Percentiles rank a stretch among this genome's conserved stretches.
phyloP scores from a whole-genome alignment of 2,329 filamentous ascomycete genomes.

The Cercospora zeina region DNA sequence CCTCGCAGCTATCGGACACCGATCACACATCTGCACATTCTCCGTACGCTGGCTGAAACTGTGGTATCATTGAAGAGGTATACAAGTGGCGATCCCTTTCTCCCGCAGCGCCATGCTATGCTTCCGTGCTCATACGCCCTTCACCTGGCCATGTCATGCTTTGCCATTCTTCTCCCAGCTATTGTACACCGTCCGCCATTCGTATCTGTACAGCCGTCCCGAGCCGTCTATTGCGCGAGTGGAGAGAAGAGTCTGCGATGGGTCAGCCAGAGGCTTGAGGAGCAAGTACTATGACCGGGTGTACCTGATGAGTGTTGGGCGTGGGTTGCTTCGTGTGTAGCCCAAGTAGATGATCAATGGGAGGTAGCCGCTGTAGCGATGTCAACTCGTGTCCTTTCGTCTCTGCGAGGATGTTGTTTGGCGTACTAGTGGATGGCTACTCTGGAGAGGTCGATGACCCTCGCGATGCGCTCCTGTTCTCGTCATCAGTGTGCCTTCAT shows the following conservation, averaged over 20 bases:
- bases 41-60: background rate
- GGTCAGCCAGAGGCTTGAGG: constrained; percentile 16
- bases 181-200: constrained; percentile 24
- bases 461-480: constrained; percentile 88
- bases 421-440: constrained; percentile 93
- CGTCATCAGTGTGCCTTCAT: constrained; percentile 32
- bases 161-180: constrained; percentile 13
- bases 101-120: constrained; percentile 24
- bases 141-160: constrained; percentile 2
- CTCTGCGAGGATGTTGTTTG: background rate
- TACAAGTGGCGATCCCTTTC: constrained; percentile 2
- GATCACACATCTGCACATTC: background rate
- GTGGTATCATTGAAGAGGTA: constrained; percentile 17
- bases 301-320: constrained; percentile 74
- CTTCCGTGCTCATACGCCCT: constrained; percentile 15
- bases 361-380: constrained; percentile 76
- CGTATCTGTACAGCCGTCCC: constrained; percentile 14
- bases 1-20: background rate
- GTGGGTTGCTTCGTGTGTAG: constrained; percentile 90
- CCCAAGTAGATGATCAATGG: constrained; percentile 96
- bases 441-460: constrained; percentile 91
- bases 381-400: constrained; percentile 21
- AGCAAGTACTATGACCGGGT: background rate
- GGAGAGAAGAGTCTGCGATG: constrained; percentile 36
- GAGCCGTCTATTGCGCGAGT: constrained; percentile 35